Percentiles rank a stretch among this genome's conserved stretches.
Evolutionary conservation across 1,139 yeast species (phyloP).

Genomic region (Saccharomyces hybrid): DNA sequence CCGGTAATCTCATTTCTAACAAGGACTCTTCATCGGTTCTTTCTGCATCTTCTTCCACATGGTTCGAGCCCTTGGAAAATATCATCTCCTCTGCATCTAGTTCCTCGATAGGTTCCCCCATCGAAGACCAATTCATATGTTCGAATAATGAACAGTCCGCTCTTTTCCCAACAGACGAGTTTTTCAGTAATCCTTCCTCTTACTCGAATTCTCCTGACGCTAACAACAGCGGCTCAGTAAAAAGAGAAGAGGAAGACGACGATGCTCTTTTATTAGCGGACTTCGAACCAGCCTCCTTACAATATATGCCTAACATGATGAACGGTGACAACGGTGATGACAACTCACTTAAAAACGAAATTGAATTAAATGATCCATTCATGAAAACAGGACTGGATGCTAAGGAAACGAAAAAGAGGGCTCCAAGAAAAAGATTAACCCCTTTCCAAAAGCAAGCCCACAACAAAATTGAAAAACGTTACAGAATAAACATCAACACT

Average conservation of each 20-base stretch:
- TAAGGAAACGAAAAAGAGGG: slow-evolving; percentile 36
- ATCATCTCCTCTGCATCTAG: slow-evolving; percentile 22
- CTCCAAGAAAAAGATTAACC: slow-evolving; percentile 52
- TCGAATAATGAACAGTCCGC: not conserved
- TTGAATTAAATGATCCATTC: slow-evolving; percentile 4
- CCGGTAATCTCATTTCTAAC: not conserved
- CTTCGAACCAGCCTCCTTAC: not conserved
- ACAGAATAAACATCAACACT: slow-evolving; percentile 62
- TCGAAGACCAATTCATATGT: slow-evolving; percentile 4
- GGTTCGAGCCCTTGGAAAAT: slow-evolving; percentile 26
- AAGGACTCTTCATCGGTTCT: not conserved
- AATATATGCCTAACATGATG: slow-evolving; percentile 2
- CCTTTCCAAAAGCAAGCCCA: slow-evolving; percentile 63
- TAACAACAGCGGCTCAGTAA: not conserved
- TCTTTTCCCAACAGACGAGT: slow-evolving; percentile 2
- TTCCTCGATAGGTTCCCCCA: slow-evolving; percentile 27
- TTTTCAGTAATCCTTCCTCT: slow-evolving; percentile 9
- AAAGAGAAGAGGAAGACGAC: not conserved
- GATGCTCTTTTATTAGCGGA: not conserved
- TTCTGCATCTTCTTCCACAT: slow-evolving; percentile 14
- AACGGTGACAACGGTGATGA: slow-evolving; percentile 2
- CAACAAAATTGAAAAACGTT: slow-evolving; percentile 60
- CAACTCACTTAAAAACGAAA: not conserved
- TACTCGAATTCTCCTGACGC: slow-evolving; percentile 7
- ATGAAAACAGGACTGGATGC: slow-evolving; percentile 2